Conservation (phyloP, 2,329 filamentous ascomycete species). For the Aspergillus sp. region DNA sequence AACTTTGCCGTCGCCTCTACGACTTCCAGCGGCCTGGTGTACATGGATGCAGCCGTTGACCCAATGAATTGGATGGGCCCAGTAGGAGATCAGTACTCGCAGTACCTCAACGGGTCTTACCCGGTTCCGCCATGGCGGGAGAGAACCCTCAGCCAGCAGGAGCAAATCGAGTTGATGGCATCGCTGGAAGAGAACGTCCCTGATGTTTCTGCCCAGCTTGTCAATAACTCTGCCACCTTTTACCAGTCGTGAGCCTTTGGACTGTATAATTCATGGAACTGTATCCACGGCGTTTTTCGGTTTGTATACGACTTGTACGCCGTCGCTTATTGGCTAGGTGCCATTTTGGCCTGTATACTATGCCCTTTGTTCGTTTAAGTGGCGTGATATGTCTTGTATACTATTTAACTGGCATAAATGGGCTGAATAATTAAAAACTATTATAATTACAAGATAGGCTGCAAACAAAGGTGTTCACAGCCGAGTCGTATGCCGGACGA, state of each 20-base stretch:
- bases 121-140: constrained; percentile 43
- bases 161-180: constrained; percentile 75
- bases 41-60: constrained; percentile 25
- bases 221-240: constrained; percentile 32
- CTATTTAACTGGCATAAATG: too few relatives aligned
- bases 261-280: too few relatives aligned
- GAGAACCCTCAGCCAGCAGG: constrained; percentile 65
- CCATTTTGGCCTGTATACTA: too few relatives aligned
- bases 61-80: constrained; percentile 35
- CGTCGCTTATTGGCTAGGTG: too few relatives aligned
- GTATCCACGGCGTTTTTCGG: too few relatives aligned
- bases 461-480: too few relatives aligned
- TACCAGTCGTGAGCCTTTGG: constrained; percentile 33
- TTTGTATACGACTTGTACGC: too few relatives aligned
- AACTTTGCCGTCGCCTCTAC: constrained; percentile 31
- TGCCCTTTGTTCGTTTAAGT: too few relatives aligned
- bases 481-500: too few relatives aligned
- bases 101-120: constrained; percentile 39
- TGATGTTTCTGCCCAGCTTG: constrained; percentile 33
- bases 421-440: too few relatives aligned
- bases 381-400: too few relatives aligned
- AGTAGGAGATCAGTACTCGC: constrained; percentile 39
- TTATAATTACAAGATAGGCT: too few relatives aligned
- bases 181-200: constrained; percentile 56
- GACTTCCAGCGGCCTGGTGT: constrained; percentile 26